phyloP scores from a whole-genome alignment of 139 green algal species.

The Choricystis sp. region DNA sequence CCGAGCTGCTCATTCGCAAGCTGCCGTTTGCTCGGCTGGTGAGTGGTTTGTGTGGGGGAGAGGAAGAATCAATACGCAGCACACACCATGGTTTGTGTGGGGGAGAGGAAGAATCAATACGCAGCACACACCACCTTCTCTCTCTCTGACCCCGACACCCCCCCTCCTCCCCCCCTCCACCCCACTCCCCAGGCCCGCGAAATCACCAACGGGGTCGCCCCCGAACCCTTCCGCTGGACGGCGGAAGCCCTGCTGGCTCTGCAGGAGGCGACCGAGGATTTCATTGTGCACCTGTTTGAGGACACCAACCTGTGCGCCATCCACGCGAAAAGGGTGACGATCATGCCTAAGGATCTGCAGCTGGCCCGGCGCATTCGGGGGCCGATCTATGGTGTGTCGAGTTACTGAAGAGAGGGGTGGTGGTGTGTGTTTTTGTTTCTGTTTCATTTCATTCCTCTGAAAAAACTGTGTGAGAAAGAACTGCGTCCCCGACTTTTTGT shows the following conservation, averaged over 20 bases:
- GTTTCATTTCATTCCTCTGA: too few species aligned
- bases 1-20: constrained; percentile 61
- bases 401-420: constrained; percentile 27
- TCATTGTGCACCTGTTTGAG: constrained; percentile 85
- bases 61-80: too few species aligned
- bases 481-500: too few species aligned
- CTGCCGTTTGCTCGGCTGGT: constrained; percentile 61
- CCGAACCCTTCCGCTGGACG: constrained; percentile 88
- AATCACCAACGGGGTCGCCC: constrained; percentile 78
- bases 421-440: not conserved
- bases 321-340: constrained; percentile 85
- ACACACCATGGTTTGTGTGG: not conserved
- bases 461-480: too few species aligned
- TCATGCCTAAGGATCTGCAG: constrained; percentile 92
- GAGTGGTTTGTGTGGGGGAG: not conserved
- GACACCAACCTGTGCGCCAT: constrained; percentile 90
- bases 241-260: constrained; percentile 78
- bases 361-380: constrained; percentile 72
- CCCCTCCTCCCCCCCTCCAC: too few species aligned
- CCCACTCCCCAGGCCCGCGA: constrained; percentile 48
- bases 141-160: not conserved
- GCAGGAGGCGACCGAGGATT: constrained; percentile 91
- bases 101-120: not conserved
- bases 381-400: constrained; percentile 54
- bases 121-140: not conserved